Conservation (phyloP, 495 filamentous ascomycete species). For the Lichina pygmaea region DNA sequence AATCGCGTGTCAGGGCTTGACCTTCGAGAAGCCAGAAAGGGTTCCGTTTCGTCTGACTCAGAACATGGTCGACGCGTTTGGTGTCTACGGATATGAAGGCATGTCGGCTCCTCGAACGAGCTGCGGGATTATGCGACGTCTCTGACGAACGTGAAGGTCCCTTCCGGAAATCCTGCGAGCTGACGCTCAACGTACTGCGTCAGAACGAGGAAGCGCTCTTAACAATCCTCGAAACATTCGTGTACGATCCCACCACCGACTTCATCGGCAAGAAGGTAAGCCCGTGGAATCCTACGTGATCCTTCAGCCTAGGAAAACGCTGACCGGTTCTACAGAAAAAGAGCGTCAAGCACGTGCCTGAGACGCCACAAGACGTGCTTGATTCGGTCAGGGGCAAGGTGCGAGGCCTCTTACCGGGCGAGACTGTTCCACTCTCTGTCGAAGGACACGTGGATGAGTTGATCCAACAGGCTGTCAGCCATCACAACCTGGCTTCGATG, state of each 20-base stretch:
- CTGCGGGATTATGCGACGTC: not conserved
- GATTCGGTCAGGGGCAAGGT: constrained; percentile 75
- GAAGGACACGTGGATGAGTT: constrained; percentile 90
- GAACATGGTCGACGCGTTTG: constrained; percentile 95
- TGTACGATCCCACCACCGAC: constrained; percentile 89
- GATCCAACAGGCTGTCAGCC: constrained; percentile 57
- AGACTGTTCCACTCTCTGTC: constrained; percentile 75
- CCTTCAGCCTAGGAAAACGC: not conserved
- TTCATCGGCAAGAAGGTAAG: constrained; percentile 47
- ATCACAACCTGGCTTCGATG: constrained; percentile 58
- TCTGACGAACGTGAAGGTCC: constrained; percentile 24
- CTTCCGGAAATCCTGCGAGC: constrained; percentile 73
- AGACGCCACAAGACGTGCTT: constrained; percentile 72
- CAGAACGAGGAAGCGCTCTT: constrained; percentile 88
- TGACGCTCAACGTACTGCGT: constrained; percentile 57
- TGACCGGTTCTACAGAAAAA: constrained; percentile 20
- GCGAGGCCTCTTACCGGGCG: constrained; percentile 51
- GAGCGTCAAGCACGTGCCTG: constrained; percentile 33
- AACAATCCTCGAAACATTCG: constrained; percentile 87
- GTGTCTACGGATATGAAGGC: constrained; percentile 60
- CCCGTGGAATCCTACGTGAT: not conserved
- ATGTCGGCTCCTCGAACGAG: not conserved
- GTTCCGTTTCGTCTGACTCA: constrained; percentile 97
- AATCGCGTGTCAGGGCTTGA: constrained; percentile 29
- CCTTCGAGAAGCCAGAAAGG: constrained; percentile 78